These are phyloP conservation scores for Amanita muscaria DNA, from an alignment of 768 basidiomycete genomes.

Conservation along the genomic window DNA sequence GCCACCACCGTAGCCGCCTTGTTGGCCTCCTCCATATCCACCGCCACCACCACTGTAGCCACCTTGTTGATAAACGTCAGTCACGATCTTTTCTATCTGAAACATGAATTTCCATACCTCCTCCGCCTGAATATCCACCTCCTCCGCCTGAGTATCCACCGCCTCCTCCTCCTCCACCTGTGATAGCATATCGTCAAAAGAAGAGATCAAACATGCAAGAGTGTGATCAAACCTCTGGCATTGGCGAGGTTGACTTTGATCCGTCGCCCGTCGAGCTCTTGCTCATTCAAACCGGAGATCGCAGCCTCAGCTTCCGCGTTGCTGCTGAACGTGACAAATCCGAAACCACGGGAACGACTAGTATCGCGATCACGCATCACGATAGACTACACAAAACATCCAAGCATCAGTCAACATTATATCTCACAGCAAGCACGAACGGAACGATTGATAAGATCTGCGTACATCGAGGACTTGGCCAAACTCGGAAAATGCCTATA, in stretches of 20 bases:
- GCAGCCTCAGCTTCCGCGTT: constrained; percentile 67
- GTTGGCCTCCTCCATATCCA: too few species aligned
- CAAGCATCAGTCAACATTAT: constrained; percentile 32
- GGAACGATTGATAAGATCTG: constrained; percentile 33
- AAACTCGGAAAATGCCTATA: constrained; percentile 76
- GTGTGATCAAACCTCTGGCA: constrained; percentile 50
- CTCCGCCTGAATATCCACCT: constrained; percentile 14
- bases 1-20: constrained; percentile 19
- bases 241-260: constrained; percentile 86
- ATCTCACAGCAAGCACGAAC: constrained; percentile 18
- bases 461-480: constrained; percentile 91
- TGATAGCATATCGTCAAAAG: constrained; percentile 3
- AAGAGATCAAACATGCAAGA: constrained; percentile 23
- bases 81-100: too few species aligned
- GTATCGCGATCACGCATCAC: constrained; percentile 99
- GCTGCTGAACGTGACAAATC: constrained; percentile 77
- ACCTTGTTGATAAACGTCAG: too few species aligned
- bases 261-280: constrained; percentile 87
- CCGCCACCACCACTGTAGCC: constrained; percentile 12
- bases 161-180: constrained; percentile 16
- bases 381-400: constrained; percentile 65
- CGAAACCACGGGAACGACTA: constrained; percentile 93
- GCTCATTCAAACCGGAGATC: constrained; percentile 73
- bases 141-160: constrained; percentile 8
- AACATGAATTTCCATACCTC: too few species aligned